Conservation (phyloP, 305 asterid species). For the Coffea humblotiana region DNA sequence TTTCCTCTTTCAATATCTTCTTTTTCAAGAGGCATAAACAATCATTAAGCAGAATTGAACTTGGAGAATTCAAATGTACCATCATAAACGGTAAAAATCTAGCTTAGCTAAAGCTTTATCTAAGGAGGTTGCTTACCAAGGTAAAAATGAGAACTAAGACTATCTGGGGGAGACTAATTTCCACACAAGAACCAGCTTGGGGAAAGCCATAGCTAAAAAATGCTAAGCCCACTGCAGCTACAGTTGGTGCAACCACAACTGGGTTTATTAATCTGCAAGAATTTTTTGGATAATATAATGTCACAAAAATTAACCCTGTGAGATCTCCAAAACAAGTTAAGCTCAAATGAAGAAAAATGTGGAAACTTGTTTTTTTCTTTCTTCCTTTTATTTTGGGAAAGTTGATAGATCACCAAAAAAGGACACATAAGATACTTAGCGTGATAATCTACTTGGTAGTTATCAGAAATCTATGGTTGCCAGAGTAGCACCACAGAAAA, state of each 20-base stretch:
- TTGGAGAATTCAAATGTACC: background rate
- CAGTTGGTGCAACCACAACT: constrained; percentile 92
- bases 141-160: constrained; percentile 81
- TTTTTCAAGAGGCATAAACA: background rate
- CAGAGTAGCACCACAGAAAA: background rate
- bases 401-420: background rate
- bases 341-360: background rate
- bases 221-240: constrained; percentile 88
- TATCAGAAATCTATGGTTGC: background rate
- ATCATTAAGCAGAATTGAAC: background rate
- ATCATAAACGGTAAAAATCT: constrained; percentile 1
- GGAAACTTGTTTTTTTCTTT: background rate
- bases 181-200: constrained; percentile 94
- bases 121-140: constrained; percentile 59
- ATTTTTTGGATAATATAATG: background rate
- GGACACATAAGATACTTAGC: background rate
- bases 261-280: constrained; percentile 84
- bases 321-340: background rate
- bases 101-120: constrained; percentile 2
- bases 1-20: background rate
- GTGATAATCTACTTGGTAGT: background rate
- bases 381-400: background rate
- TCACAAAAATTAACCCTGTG: constrained; percentile 11
- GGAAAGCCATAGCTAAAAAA: constrained; percentile 96
- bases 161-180: constrained; percentile 89